phyloP scores from a whole-genome alignment of 768 basidiomycete genomes.

The Xanthoconium purpureum region DNA sequence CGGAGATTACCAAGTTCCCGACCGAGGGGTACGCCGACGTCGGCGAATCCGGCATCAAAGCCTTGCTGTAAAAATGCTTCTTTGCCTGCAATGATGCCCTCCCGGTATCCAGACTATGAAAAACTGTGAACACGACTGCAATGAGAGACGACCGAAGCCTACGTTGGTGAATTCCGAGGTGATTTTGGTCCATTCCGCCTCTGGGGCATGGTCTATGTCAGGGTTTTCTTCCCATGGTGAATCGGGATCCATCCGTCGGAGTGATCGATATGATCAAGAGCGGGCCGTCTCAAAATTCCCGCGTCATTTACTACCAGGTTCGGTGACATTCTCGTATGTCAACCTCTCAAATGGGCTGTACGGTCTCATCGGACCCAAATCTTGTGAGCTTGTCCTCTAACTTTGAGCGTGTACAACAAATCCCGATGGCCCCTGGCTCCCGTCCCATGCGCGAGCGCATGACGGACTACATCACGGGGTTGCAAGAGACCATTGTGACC shows the following conservation, averaged over 20 bases:
- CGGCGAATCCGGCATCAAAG: constrained; percentile 82
- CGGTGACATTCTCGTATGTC: not conserved
- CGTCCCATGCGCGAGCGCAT: constrained; percentile 15
- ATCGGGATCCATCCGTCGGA: constrained; percentile 32
- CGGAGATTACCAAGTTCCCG: constrained; percentile 75
- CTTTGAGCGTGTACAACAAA: not conserved
- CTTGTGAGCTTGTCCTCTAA: not conserved
- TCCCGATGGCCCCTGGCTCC: not conserved
- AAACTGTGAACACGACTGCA: not conserved
- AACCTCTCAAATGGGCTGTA: not conserved
- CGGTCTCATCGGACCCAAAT: no score
- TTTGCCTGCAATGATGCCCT: constrained; percentile 92
- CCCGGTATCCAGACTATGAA: constrained; percentile 85
- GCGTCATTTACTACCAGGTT: not conserved
- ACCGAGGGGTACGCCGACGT: constrained; percentile 69
- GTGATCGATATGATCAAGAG: not conserved
- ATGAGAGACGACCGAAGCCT: constrained; percentile 14
- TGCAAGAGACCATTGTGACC: constrained; percentile 22
- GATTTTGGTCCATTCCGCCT: constrained; percentile 67
- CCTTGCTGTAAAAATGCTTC: constrained; percentile 83
- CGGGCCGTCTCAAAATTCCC: no score
- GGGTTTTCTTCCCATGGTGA: constrained; percentile 61
- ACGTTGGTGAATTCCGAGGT: constrained; percentile 72
- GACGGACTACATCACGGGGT: constrained; percentile 6
- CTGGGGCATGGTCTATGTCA: constrained; percentile 31